Percentiles rank a stretch among this genome's conserved stretches.
phyloP scores from a whole-genome alignment of 495 filamentous ascomycete genomes.

The Lasiosphaeria hispida region DNA sequence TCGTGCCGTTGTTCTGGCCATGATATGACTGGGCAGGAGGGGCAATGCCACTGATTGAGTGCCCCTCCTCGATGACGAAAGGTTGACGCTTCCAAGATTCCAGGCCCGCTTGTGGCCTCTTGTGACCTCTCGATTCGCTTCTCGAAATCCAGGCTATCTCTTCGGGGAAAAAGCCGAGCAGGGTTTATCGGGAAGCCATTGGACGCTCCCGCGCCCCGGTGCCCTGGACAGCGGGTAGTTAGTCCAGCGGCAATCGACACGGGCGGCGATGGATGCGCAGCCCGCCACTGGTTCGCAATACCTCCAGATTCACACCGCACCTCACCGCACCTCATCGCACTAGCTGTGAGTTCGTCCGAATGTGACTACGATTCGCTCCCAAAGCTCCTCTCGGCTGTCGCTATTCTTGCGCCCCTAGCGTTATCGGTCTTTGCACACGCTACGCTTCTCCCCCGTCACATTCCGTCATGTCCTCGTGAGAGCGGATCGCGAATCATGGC shows the following conservation, averaged over 20 bases:
- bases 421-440: not conserved
- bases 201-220: constrained; percentile 3
- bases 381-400: not conserved
- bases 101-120: not conserved
- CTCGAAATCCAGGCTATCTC: constrained; percentile 3
- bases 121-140: not conserved
- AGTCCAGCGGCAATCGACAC: constrained; percentile 17
- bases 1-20: too few species aligned
- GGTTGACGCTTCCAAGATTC: not conserved
- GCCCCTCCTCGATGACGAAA: not conserved
- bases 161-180: constrained; percentile 1
- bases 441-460: not conserved
- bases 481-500: constrained; percentile 10
- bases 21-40: too few species aligned
- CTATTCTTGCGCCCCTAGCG: not conserved
- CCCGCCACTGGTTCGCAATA: constrained; percentile 10
- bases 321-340: not conserved
- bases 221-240: constrained; percentile 16
- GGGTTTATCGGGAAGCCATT: constrained; percentile 7
- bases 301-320: constrained; percentile 9
- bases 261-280: constrained; percentile 9
- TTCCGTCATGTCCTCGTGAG: constrained; percentile 21
- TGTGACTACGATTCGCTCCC: not conserved
- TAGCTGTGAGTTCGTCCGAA: constrained; percentile 7
- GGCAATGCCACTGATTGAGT: not conserved